phyloP scores from a whole-genome alignment of 257 asterid species.

The Solanum pinnatisectum region DNA sequence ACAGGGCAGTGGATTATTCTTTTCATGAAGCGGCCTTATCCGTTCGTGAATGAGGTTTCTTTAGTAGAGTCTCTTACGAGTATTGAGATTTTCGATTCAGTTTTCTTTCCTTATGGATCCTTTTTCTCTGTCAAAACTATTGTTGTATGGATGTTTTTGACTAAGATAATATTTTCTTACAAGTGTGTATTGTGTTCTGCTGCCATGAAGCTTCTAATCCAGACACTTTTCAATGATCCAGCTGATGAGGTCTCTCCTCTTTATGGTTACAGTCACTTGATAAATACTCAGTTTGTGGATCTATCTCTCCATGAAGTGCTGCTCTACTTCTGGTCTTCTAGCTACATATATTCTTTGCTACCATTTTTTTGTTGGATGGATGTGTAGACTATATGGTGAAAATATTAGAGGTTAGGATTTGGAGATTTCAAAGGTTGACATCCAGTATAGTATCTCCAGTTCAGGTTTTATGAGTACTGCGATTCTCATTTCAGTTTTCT shows the following conservation, averaged over 20 bases:
- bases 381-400: not conserved
- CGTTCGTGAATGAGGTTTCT: not conserved
- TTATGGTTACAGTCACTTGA: not conserved
- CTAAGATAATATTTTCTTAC: not conserved
- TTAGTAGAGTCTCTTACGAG: not conserved
- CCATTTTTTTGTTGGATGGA: not conserved
- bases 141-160: not conserved
- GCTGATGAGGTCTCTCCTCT: not conserved
- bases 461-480: not conserved
- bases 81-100: not conserved
- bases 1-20: too few relatives aligned
- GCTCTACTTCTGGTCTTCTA: not conserved
- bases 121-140: not conserved
- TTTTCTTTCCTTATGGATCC: not conserved
- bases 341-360: not conserved
- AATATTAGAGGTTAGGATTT: not conserved
- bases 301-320: not conserved
- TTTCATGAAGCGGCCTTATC: too few relatives aligned
- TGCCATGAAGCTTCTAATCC: not conserved
- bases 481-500: not conserved
- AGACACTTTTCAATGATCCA: not conserved
- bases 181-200: not conserved
- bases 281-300: not conserved
- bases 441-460: not conserved
- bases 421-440: not conserved